Conservation (phyloP, 202 grass and related monocot species). For the Saccharum hybrid region DNA sequence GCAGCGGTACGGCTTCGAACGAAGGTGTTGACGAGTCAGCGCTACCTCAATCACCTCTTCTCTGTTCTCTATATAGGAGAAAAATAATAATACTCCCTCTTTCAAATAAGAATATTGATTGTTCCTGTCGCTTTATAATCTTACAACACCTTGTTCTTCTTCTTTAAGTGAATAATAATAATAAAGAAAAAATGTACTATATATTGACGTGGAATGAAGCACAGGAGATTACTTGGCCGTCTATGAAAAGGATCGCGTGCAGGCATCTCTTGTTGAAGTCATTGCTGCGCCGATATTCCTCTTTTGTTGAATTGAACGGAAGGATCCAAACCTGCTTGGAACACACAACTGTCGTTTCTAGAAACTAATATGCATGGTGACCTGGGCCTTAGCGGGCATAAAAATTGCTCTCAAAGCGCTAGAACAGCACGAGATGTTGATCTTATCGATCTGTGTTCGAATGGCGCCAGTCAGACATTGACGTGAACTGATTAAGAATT, state of each 20-base stretch:
- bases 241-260: too few relatives aligned
- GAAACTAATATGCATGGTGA: not conserved
- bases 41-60: not conserved
- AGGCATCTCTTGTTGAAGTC: too few relatives aligned
- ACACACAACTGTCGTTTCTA: too few relatives aligned
- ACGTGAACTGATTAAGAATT: not conserved
- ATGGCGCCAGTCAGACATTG: slow-evolving; percentile 10
- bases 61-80: not conserved
- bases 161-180: not conserved
- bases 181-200: not conserved
- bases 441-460: slow-evolving; percentile 20
- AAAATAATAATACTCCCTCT: not conserved
- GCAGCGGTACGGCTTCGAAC: not conserved
- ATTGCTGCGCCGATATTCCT: too few relatives aligned
- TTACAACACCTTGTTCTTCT: not conserved
- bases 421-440: slow-evolving; percentile 1
- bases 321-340: too few relatives aligned
- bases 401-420: not conserved
- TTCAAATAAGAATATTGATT: not conserved
- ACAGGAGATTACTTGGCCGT: not conserved
- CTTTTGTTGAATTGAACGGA: too few relatives aligned
- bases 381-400: not conserved
- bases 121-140: not conserved
- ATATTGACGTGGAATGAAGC: not conserved
- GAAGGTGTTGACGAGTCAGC: not conserved